Evolutionary conservation across 192 early-diverging fungal species (phyloP), one percentile per base, ranked within the genome.

Genomic region (Chytriomyces confervae): DNA sequence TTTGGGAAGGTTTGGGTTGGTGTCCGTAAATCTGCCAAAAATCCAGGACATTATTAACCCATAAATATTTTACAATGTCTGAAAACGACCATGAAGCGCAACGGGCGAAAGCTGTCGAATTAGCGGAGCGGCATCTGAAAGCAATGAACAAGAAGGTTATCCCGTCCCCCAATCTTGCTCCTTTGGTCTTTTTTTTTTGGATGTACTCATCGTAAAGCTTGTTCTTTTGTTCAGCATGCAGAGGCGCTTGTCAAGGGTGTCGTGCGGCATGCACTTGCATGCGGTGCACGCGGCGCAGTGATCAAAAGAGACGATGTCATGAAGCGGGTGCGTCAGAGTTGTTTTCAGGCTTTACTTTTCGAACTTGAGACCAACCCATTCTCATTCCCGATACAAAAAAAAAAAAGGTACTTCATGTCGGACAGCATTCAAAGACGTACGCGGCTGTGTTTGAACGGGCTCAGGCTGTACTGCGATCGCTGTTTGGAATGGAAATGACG

Each of bases 201-300:
- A 57, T n/a, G 3, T 20, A 13, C 13, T 20, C 53, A 57, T 20
- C 53, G 36, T 36, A 57, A 57, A 16, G n/a, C 51, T 5, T 57
- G 24, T 61, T 11, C 71, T 46, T 51, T n/a, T 27, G 7, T 9
- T 5, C 9, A 77, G 76, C 66, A 77, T 18, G 16, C 53, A 5
- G 60, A 77, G 23, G 69, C 69, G 23, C 48, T 62, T 18, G 63
- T 66, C 36, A 64, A 64, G 23, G 77, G 53, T 51, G 16, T 72
- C n/a, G 77, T 79, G 46, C 68, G 77, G 45, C 57, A 72, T 23
- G 77, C 77, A 8, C 68, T 79, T 10, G 69, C 57, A 9, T n/a
- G 36, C 13, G 47, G 72, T 18, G 23, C 8, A 7, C 45, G 50
- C 46, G 29, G 69, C 5, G 50, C 24, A 18, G 45, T 62, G 44